Base-by-base conservation (phyloP, 495 filamentous ascomycete species). In the Neurospora pannonica region DNA sequence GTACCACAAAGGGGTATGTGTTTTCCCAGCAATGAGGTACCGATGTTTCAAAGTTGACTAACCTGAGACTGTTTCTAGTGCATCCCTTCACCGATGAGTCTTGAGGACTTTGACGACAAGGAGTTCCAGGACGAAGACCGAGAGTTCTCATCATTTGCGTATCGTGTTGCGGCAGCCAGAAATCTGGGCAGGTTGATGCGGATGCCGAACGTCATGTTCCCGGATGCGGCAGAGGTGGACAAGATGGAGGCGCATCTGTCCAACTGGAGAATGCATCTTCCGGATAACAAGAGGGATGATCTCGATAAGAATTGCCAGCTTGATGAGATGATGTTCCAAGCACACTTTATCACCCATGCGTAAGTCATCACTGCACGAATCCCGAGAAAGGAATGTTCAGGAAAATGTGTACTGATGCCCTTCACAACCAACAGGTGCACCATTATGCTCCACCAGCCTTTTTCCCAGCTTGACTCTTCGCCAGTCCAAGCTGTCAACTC, bases 261-360 rank as follows among this genome's bases (percentile, higher is more conserved):
- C 11, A 95, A 93, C 83, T 97, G 94, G 93, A 87, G 87, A 62
- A 88, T 95, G 71, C 92, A 95, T 77, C 85, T 97, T 8, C 94
- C 94, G 0, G 85, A 88, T 46, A 86, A 86, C n/a, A 97, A 97
- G 82, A 86, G 86, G 72, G 89, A 92, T 74, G 87, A 94, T 40
- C 83, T 95, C 72, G 88, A 87, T 46, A 87, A 88, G 74, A 88
- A 91, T 73, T 88, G 90, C 38, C 85, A 90, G 40, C 86, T 95
- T 11, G 94, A 97, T 78, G 93, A 97, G 83, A 92, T 97, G 87
- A 89, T 97, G 84, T 97, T 97, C 85, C 94, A 97, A 79, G 94
- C 94, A 13, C 92, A 92, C 72, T 94, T 96, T 89, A 90, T 96
- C 71, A 88, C 91, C 38, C 88, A 93, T 79, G 91, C 89, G 82